Evolutionary conservation across 352 stramenopile genomes (phyloP), one percentile per base, ranked within the genome.

Genomic region (Elongisporangium undulatum): DNA sequence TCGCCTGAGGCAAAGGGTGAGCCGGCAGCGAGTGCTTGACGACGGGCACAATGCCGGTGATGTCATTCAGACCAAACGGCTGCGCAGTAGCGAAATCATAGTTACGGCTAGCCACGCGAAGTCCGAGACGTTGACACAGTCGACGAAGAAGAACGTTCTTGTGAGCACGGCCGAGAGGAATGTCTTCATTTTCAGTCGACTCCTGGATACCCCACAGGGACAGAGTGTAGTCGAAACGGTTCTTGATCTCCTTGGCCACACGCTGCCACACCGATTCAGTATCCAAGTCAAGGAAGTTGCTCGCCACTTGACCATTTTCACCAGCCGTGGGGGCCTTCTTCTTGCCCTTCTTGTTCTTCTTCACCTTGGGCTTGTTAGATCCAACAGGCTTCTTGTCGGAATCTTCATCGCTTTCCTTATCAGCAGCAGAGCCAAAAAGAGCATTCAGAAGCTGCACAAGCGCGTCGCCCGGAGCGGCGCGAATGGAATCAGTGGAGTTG

Each of bases 41-140:
- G 21, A 98, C 78, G 10, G 96, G 95, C 52, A 98, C 80, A 61
- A 98, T 79, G 26, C 93, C 94, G 51, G 93, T 83, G 55, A 99
- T 87, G 66, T 99, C 95, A 17, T 87, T 71, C 19, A 96, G 72
- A 51, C 74, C 74, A 64, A 99, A 96, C 2, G 96, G 96, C 26
- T 77, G 45, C n/a, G 64, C 56, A 13, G 68, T 71, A 9, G 63
- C 59, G 49, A 98, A 85, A 50, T 96, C 85, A 66, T 98, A 98
- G 38, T 85, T 79, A 63, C 90, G 94, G 29, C 89, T 95, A 41
- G 79, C 72, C 7, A 99, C 77, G 21, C 93, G 86, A 49, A 98
- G 80, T 64, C 96, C 96, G 49, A 95, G 85, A 63, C 90, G 77
- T 72, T 98, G 95, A 64, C 92, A 98, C 56, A 98, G 65, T 51